Percentiles rank a stretch among this genome's conserved stretches.
Conservation (phyloP, 352 stramenopile genomes). For the Aphanomyces invadans region DNA sequence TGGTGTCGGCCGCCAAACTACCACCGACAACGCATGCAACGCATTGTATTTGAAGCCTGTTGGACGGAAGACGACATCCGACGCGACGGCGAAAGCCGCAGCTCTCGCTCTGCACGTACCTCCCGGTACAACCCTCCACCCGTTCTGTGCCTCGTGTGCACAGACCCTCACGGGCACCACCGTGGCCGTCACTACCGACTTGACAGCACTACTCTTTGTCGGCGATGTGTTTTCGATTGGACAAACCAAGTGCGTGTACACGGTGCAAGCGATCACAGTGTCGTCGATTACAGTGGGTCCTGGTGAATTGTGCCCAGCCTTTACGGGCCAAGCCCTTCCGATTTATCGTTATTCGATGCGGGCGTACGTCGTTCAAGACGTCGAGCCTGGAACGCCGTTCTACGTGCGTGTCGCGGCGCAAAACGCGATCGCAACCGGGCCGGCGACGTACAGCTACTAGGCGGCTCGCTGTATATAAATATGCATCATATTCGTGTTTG, state of each 20-base stretch:
- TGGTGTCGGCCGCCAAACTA: slow-evolving; percentile 22
- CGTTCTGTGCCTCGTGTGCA: slow-evolving; percentile 48
- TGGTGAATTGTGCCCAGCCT: neutral
- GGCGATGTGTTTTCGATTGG: slow-evolving; percentile 40
- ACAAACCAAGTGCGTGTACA: slow-evolving; percentile 10
- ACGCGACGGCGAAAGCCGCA: slow-evolving; percentile 29
- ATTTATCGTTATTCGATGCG: slow-evolving; percentile 21
- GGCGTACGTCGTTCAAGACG: slow-evolving; percentile 14
- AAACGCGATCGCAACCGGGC: slow-evolving; percentile 47
- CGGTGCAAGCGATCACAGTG: neutral
- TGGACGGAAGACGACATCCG: slow-evolving; percentile 31
- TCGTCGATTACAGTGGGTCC: slow-evolving; percentile 7
- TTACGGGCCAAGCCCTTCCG: slow-evolving; percentile 21
- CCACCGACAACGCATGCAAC: slow-evolving; percentile 46
- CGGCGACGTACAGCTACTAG: slow-evolving; percentile 25
- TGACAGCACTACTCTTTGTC: slow-evolving; percentile 24
- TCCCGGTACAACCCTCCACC: slow-evolving; percentile 31
- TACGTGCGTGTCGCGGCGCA: slow-evolving; percentile 56
- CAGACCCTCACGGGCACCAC: slow-evolving; percentile 39
- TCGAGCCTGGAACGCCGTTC: slow-evolving; percentile 41
- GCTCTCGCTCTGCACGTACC: slow-evolving; percentile 46
- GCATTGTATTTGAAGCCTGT: slow-evolving; percentile 28
- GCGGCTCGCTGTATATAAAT: no score
- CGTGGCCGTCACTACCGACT: slow-evolving; percentile 39
- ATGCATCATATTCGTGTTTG: no score